Percentiles rank a stretch among this genome's conserved stretches.
Evolutionary conservation across 2,329 filamentous ascomycete genomes (phyloP).

Genomic region (Ophiostoma sp.): DNA sequence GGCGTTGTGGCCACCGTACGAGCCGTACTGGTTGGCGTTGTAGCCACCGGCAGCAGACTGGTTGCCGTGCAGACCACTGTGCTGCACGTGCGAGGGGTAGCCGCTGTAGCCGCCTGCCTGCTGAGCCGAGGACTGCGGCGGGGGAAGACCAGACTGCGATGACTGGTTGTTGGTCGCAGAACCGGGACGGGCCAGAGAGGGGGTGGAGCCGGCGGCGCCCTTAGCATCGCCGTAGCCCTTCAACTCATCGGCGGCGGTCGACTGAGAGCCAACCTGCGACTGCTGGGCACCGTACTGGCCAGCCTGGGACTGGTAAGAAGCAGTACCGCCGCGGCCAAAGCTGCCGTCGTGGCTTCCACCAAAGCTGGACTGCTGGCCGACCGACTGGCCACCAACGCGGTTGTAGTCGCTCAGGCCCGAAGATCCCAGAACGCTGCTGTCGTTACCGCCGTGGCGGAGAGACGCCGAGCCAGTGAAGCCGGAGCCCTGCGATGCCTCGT

Average conservation of each 20-base stretch:
- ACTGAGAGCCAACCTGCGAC: constrained; percentile 42
- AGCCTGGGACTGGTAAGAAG: constrained; percentile 50
- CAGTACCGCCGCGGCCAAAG: constrained; percentile 46
- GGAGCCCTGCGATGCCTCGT: constrained; percentile 48
- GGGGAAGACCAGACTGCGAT: constrained; percentile 51
- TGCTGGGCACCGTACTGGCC: constrained; percentile 50
- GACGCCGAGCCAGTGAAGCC: constrained; percentile 49
- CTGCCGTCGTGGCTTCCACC: constrained; percentile 51
- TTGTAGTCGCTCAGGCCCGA: constrained; percentile 48
- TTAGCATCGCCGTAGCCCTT: constrained; percentile 57
- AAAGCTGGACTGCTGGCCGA: constrained; percentile 47
- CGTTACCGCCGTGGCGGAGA: constrained; percentile 45
- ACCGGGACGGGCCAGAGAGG: constrained; percentile 53
- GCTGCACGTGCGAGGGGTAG: constrained; percentile 51
- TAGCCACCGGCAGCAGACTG: constrained; percentile 45
- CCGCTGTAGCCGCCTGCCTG: constrained; percentile 52
- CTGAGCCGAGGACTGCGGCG: constrained; percentile 46
- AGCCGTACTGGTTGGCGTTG: constrained; percentile 49
- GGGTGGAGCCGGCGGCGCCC: constrained; percentile 50
- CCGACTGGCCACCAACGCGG: constrained; percentile 46
- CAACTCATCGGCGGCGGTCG: constrained; percentile 47
- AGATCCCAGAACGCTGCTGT: constrained; percentile 45
- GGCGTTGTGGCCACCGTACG: constrained; percentile 46
- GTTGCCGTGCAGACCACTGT: constrained; percentile 50
- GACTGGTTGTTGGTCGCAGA: constrained; percentile 53